phyloP scores from a whole-genome alignment of 2,329 filamentous ascomycete genomes.

The Helotiales sp. region DNA sequence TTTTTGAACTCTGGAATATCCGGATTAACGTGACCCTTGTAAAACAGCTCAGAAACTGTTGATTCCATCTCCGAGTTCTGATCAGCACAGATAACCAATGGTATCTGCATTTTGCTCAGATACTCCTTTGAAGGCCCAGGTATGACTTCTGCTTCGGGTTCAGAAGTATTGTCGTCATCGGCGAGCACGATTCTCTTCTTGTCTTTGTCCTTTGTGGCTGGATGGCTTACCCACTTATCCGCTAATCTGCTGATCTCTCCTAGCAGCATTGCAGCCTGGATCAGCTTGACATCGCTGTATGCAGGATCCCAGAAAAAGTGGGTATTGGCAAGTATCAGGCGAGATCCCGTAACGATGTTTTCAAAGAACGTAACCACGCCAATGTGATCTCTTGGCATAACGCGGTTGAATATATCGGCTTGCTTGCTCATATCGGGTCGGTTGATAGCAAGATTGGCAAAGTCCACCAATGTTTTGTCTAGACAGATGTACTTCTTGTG shows the following conservation, averaged over 20 bases:
- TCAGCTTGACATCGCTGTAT: slow-evolving; percentile 90
- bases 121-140: slow-evolving; percentile 83
- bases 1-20: slow-evolving; percentile 78
- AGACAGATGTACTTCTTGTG: slow-evolving; percentile 90
- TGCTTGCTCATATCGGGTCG: slow-evolving; percentile 96
- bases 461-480: slow-evolving; percentile 93
- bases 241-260: slow-evolving; percentile 85
- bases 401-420: slow-evolving; percentile 95
- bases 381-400: slow-evolving; percentile 98
- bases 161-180: slow-evolving; percentile 45
- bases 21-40: slow-evolving; percentile 73
- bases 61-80: slow-evolving; percentile 90
- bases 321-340: slow-evolving; percentile 89
- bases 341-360: slow-evolving; percentile 84
- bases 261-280: slow-evolving; percentile 94
- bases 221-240: slow-evolving; percentile 79
- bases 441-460: slow-evolving; percentile 88
- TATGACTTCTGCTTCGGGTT: slow-evolving; percentile 52
- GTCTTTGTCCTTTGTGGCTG: slow-evolving; percentile 81
- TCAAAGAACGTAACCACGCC: slow-evolving; percentile 90
- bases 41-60: slow-evolving; percentile 87
- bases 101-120: slow-evolving; percentile 80
- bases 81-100: slow-evolving; percentile 88
- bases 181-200: slow-evolving; percentile 50
- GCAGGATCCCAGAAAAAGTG: slow-evolving; percentile 95